Conservation (phyloP, 345 rosid genomes). For the Salix viminalis region DNA sequence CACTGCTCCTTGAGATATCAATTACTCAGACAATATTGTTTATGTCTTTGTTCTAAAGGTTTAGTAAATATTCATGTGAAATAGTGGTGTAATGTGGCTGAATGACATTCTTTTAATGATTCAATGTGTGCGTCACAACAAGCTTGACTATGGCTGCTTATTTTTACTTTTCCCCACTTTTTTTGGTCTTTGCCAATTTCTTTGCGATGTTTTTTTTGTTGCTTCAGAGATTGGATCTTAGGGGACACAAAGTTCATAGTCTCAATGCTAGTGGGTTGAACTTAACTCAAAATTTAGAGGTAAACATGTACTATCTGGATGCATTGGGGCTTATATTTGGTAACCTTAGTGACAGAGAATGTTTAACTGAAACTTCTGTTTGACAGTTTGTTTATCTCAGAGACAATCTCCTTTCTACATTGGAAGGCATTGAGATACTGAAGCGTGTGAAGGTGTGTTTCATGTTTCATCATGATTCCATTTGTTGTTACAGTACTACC, state of each 20-base stretch:
- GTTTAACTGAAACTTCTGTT: constrained; percentile 22
- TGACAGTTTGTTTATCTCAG: constrained; percentile 94
- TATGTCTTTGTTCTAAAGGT: neutral
- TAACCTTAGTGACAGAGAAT: neutral
- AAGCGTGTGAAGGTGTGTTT: constrained; percentile 84
- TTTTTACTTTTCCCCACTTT: neutral
- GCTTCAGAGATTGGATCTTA: constrained; percentile 84
- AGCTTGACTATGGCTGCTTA: neutral
- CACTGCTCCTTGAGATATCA: neutral
- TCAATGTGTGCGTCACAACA: neutral
- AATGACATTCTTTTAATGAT: neutral
- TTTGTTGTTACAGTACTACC: neutral
- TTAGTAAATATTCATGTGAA: neutral
- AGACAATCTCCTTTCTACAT: constrained; percentile 78
- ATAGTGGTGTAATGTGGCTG: neutral
- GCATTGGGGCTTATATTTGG: neutral
- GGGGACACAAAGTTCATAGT: constrained; percentile 87
- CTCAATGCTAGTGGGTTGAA: constrained; percentile 75
- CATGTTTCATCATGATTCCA: neutral
- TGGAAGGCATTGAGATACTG: constrained; percentile 93
- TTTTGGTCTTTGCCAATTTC: constrained; percentile 7
- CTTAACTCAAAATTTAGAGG: constrained; percentile 86
- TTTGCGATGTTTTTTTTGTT: constrained; percentile 14
- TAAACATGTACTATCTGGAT: constrained; percentile 23
- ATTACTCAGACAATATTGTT: neutral